These are phyloP conservation scores for Eucalyptus guilfoylei DNA, from an alignment of 345 rosid species.

Conservation along the genomic window DNA sequence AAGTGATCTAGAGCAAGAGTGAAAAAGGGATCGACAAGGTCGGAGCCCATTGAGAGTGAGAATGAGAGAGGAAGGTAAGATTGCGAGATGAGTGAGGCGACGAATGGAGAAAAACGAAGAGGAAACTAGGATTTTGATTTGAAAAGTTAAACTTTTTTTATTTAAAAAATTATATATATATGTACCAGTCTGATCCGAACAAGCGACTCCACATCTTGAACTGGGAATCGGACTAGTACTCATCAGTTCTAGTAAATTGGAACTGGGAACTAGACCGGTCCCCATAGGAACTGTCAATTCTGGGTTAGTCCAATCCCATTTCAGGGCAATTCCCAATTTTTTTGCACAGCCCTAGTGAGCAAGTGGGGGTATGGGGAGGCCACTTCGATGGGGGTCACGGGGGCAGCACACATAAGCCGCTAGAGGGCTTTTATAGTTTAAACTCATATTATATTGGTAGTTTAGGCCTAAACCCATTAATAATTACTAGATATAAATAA, in stretches of 20 bases:
- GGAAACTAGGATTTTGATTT: neutral
- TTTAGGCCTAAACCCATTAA: neutral
- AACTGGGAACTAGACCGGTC: too few species aligned
- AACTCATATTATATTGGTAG: too few species aligned
- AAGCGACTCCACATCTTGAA: too few species aligned
- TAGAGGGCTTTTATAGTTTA: neutral
- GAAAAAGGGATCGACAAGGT: neutral
- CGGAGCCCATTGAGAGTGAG: neutral
- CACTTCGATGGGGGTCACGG: neutral
- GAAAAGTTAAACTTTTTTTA: neutral
- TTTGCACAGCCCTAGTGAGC: neutral
- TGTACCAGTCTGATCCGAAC: rapidly evolving
- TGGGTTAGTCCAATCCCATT: rapidly evolving
- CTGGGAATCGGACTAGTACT: neutral
- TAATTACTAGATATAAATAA: too few species aligned
- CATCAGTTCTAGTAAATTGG: neutral
- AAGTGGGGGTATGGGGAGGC: neutral
- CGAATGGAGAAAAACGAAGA: neutral
- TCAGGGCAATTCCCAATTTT: too few species aligned
- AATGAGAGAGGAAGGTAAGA: neutral
- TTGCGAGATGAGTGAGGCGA: neutral
- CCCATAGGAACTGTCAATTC: neutral
- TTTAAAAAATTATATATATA: too few species aligned
- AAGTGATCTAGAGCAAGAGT: neutral
- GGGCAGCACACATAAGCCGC: neutral